Evolutionary conservation across 345 rosid genomes (phyloP), one percentile per base, ranked within the genome.

Genomic region (Aurinia saxatilis): DNA sequence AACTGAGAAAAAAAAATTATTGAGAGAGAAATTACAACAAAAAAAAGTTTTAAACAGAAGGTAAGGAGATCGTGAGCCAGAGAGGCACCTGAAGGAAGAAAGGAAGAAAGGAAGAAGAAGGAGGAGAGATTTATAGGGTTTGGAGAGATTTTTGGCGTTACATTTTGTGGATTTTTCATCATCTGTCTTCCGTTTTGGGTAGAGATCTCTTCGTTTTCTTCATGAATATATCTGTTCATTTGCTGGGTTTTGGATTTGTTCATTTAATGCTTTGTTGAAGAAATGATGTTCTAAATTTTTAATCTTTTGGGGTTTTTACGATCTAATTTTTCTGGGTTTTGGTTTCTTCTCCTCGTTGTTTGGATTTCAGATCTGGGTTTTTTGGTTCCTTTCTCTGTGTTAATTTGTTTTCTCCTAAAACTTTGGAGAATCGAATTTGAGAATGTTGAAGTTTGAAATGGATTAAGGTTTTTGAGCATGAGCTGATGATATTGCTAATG

Each of bases 21-120:
- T 11, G 25, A 59, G 39, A 19, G 8, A 7, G 4, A 57, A 30
- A 15, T 15, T 35, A 33, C 15, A 35, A 4, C 42, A 23, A 36
- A 21, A 15, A 35, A 45, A 53, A 15, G 10, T n/a, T 58, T 16
- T 17, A 30, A 42, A 58, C 17, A 30, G 11, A 40, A 31, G 50
- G 29, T 16, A 29, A 31, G 56, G 68, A 62, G 74, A 62, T 70
- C 74, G 74, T 70, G 69, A 70, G 68, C 44, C 60, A 58, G 65
- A 8, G 63, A 62, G 74, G 68, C 74, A 47, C 65, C 31, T 27
- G 31, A 27, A 27, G 31, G 31, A 27, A 27, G 31, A 27, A 27
- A 21, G 25, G 25, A 21, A 21, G 25, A 21, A 21, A 4, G 4
- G 2, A 4, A 46, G 19, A 42, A 25, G 53, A 69, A 69, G 64